A percentile compares a stretch with the other conserved stretches of the same genome.
phyloP scores from a whole-genome alignment of 495 filamentous ascomycete species.

The Neurospora tetraspora region DNA sequence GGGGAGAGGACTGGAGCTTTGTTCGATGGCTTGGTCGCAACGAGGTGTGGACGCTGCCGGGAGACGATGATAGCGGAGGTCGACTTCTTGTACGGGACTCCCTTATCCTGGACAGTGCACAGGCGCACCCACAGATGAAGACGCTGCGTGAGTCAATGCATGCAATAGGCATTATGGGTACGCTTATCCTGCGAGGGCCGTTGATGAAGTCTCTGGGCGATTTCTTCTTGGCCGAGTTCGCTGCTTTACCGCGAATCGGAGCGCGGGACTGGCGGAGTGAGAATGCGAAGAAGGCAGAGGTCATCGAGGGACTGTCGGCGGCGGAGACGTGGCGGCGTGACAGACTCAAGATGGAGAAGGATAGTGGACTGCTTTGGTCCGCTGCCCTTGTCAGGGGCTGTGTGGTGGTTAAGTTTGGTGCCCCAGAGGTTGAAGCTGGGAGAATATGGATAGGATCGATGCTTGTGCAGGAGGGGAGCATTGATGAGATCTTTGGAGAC shows the following conservation, averaged over 20 bases:
- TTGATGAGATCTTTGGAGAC: constrained; percentile 37
- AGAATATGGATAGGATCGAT: constrained; percentile 43
- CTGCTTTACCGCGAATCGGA: constrained; percentile 68
- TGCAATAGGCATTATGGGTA: constrained; percentile 61
- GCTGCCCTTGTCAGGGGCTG: constrained; percentile 75
- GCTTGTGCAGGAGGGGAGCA: constrained; percentile 40
- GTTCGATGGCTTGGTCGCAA: constrained; percentile 68
- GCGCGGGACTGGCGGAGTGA: constrained; percentile 63
- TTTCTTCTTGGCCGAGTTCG: constrained; percentile 69
- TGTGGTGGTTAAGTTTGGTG: constrained; percentile 76
- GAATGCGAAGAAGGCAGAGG: constrained; percentile 28
- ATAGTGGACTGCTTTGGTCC: constrained; percentile 67
- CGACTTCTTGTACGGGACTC: constrained; percentile 74
- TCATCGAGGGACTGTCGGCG: constrained; percentile 18
- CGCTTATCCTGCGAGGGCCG: constrained; percentile 70
- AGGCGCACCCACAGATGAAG: constrained; percentile 22
- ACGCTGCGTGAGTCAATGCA: constrained; percentile 51
- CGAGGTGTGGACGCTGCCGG: constrained; percentile 58
- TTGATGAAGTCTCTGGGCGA: constrained; percentile 52
- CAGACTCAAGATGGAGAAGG: constrained; percentile 42
- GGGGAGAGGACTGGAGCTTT: constrained; percentile 87
- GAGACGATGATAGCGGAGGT: constrained; percentile 13
- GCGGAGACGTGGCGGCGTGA: constrained; percentile 32
- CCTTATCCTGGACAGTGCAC: constrained; percentile 56
- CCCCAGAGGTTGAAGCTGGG: constrained; percentile 40